Evolutionary conservation across 371 early-diverging fungal species (phyloP), one percentile per base, ranked within the genome.

Genomic region (Lichtheimia ramosa): DNA sequence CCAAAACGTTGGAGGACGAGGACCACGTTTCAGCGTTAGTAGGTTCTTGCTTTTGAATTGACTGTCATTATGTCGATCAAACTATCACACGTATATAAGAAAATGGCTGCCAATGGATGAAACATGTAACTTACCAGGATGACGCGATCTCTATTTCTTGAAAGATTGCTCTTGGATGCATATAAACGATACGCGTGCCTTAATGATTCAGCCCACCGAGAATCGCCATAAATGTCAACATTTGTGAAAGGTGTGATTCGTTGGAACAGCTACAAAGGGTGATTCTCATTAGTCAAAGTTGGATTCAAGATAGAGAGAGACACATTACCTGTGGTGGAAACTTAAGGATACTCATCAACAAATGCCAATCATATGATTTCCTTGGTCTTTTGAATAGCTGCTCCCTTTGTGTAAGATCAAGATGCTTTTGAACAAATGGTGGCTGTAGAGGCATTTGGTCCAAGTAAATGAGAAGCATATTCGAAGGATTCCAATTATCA

Each of bases 31-130:
- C 13, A 48, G 23, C 48, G 46, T 14, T 20, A 27, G 43, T 41
- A 63, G 24, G 16, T 53, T 16, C 5, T 39, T 34, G 34, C 34
- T 21, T 24, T 46, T 48, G 54, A 57, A 54, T 4, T 42, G n/a
- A 13, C 39, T 40, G 18, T 58, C 46, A 53, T 54, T 48, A 40
- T 25, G 53, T 10, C 63, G 57, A 41, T 63, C 63, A 58, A 63
- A 58, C 63, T 63, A 42, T 6, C 43, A 8, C 5, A 54, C n/a
- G n/a, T 54, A 15, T 2, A 52, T 54, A 54, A 54, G 12, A 21
- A 13, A 14, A 15, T 41, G n/a, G 6, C 4, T 27, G 5, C 2
- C 15, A 48, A 49, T 12, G 28, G 28, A 6, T 8, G n/a, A n/a
- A n/a, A n/a, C 8, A 27, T 40, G 39, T 52, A 8, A 1, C 15